Percentiles rank a stretch among this genome's conserved stretches.
These are phyloP conservation scores for Russula sp. DNA, from an alignment of 768 basidiomycete genomes.

Conservation along the genomic window DNA sequence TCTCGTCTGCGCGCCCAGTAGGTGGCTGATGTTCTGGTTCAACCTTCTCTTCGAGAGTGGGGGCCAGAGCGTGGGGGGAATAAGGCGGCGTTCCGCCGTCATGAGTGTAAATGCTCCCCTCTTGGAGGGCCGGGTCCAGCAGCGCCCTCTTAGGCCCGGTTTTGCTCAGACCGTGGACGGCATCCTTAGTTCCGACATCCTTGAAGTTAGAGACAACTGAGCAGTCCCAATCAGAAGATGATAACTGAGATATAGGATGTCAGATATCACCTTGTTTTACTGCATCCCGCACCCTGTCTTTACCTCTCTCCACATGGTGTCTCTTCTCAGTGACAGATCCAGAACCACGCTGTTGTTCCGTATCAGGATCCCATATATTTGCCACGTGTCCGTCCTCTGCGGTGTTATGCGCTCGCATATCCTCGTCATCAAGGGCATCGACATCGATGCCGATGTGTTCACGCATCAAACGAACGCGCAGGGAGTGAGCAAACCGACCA, in stretches of 20 bases:
- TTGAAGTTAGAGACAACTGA: slow-evolving; percentile 44
- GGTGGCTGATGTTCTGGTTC: slow-evolving; percentile 43
- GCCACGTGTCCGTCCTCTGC: slow-evolving; percentile 50
- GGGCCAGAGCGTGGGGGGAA: slow-evolving; percentile 61
- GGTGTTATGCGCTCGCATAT: slow-evolving; percentile 55
- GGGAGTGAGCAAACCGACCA: slow-evolving; percentile 92
- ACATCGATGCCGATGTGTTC: slow-evolving; percentile 97
- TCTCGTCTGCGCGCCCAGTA: slow-evolving; percentile 16
- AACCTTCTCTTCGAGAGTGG: slow-evolving; percentile 67
- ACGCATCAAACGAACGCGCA: slow-evolving; percentile 91
- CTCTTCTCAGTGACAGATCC: slow-evolving; percentile 42
- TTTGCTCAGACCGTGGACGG: slow-evolving; percentile 43
- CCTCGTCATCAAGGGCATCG: slow-evolving; percentile 78
- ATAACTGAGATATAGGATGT: neutral
- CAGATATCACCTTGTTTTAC: slow-evolving; percentile 47
- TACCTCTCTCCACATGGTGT: slow-evolving; percentile 29
- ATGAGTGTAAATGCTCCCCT: slow-evolving; percentile 57
- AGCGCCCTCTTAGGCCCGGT: slow-evolving; percentile 44
- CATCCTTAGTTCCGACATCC: slow-evolving; percentile 40
- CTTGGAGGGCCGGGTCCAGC: slow-evolving; percentile 41
- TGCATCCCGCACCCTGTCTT: slow-evolving; percentile 30
- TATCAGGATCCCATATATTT: slow-evolving; percentile 70
- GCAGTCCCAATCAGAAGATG: slow-evolving; percentile 16
- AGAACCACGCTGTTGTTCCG: slow-evolving; percentile 54
- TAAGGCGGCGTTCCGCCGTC: slow-evolving; percentile 52